Base-by-base conservation (phyloP, 345 rosid species). In the Sonneratia caseolaris region DNA sequence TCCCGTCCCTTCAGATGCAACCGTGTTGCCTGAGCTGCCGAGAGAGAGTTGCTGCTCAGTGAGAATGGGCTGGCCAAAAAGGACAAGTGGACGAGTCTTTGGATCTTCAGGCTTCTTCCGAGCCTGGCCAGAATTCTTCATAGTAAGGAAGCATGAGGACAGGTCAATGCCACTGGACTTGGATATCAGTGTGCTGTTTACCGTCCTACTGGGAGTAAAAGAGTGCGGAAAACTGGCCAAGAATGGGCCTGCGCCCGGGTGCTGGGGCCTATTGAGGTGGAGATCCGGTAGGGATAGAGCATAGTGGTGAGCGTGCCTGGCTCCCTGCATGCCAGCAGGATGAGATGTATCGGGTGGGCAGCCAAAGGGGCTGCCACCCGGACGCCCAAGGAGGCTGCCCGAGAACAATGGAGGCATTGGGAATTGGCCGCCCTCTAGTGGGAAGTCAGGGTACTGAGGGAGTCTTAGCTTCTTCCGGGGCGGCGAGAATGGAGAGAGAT, bases 261-360 rank as follows among this genome's bases (percentile, higher is more conserved):
- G 66, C 37, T 62, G 66, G 38, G 37, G 81, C 82, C 77, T 84
- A 72, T 73, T 83, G 86, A 84, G 75, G 79, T 81, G 89, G 86
- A 81, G 76, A 81, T 87, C 88, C 18, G 92, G 78, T 73, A 81
- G 70, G 79, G 87, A 81, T 71, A 79, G 75, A 80, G 86, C 87
- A 49, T 45, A 68, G 21, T 81, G 81, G 67, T 82, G 85, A 77
- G 92, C 84, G 78, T 89, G 96, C 96, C 96, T 89, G 96, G 96
- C 90, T 89, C 96, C 96, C 96, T 89, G 96, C 87, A 89, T 87
- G 89, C 96, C 90, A 80, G 87, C 90, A 84, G 96, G 86, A 85
- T 83, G 67, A 84, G 75, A 75, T 51, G 21, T 75, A 74, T 84
- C 77, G 78, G 86, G 85, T 78, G 82, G 75, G 78, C 85, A 81